Evolutionary conservation across 768 basidiomycete genomes (phyloP), one percentile per base, ranked within the genome.

Genomic region (Panaeolus cyanescens): DNA sequence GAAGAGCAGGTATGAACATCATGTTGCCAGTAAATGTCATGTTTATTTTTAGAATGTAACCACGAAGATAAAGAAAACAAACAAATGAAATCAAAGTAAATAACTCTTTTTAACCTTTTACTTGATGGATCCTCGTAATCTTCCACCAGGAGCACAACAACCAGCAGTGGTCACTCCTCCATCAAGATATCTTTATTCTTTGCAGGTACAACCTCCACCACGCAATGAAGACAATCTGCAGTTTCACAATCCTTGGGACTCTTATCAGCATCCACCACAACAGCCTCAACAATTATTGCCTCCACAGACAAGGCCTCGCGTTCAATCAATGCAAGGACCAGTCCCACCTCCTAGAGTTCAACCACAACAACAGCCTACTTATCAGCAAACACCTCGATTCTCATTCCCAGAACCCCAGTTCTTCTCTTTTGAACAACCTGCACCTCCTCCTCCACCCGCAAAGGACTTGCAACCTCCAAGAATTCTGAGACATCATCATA

Each of bases 391-490:
- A 30, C 59, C 62, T 66, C 33, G 69, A 7, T 69, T 83, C 17
- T 62, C 77, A 5, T 84, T 86, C 62, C 83, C 86, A 25, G 83
- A 88, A 53, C 81, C 85, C 12, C 80, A 83, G 62, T 61, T 85
- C 30, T 75, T 80, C 60, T 81, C 83, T 56, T 78, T 83, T 17
- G 65, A 71, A 5, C 85, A 85, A 12, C 71, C 71, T 65, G 69
- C 55, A 63, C 71, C 25, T 1, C 7, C 40, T 0, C 20, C 40
- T 9, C 45, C 45, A 28, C 22, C 45, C 2, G 2, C 39, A 28
- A 50, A 56, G 59, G 68, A 58, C 42, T 71, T 61, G 62, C 69
- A 63, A 57, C 71, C 64, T 56, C 56, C 54, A 17, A 66, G 65
- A 15, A 56, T 61, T 8, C 65, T 69, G 12, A 65, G 72, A 8